Conservation (phyloP, 2,329 filamentous ascomycete species). For the Exophiala sp. region DNA sequence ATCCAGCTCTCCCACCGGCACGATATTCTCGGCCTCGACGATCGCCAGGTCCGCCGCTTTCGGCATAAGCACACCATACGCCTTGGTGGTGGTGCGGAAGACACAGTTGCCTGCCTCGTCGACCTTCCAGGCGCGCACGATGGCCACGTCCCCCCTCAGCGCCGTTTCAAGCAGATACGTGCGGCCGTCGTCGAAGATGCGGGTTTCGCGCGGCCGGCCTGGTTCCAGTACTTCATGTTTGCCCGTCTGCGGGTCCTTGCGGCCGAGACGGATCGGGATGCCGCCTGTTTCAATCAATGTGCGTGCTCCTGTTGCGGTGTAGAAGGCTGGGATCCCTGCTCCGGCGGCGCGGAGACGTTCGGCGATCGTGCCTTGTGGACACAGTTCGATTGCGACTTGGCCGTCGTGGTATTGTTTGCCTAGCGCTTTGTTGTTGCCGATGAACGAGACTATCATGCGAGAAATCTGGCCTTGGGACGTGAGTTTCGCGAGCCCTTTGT, state of each 20-base stretch:
- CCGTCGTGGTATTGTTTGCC: constrained; percentile 86
- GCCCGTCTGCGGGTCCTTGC: constrained; percentile 57
- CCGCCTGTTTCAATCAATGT: constrained; percentile 41
- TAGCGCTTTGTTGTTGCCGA: constrained; percentile 79
- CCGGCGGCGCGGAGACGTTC: constrained; percentile 83
- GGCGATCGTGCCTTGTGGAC: constrained; percentile 84
- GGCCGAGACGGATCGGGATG: constrained; percentile 66
- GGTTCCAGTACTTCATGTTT: constrained; percentile 59
- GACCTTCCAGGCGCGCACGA: constrained; percentile 68
- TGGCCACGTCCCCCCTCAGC: constrained; percentile 68
- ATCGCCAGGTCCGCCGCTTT: constrained; percentile 73
- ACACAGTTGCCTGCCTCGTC: constrained; percentile 73
- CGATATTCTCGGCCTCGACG: constrained; percentile 79
- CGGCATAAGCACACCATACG: constrained; percentile 70
- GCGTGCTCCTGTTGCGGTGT: constrained; percentile 66
- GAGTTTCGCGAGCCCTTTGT: constrained; percentile 63
- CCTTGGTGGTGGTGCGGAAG: constrained; percentile 69
- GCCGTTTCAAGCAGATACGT: constrained; percentile 72
- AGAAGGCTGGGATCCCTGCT: constrained; percentile 85
- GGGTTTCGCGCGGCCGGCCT: constrained; percentile 62
- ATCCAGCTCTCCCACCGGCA: constrained; percentile 64
- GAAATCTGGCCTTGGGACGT: constrained; percentile 64
- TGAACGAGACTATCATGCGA: constrained; percentile 67
- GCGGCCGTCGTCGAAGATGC: constrained; percentile 65
- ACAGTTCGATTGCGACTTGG: constrained; percentile 82